Base-by-base conservation (phyloP, 495 filamentous ascomycete species). In the Cercophora samala region DNA sequence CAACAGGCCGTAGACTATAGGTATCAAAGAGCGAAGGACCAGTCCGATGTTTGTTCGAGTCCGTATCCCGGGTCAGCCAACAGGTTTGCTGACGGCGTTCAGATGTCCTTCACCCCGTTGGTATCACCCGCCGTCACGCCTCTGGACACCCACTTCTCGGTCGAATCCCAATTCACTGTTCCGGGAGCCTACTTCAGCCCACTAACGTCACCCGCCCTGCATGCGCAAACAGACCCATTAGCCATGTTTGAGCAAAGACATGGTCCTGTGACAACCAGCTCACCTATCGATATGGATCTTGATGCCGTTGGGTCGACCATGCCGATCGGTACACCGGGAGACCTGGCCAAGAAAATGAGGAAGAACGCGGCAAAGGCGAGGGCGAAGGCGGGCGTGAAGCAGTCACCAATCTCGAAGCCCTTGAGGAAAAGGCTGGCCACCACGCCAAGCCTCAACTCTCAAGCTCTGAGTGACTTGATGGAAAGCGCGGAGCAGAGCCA, bases 111-210 rank as follows among this genome's bases (percentile, higher is more conserved):
- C 77, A 99, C 95, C 6, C 95, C 95, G 9, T 86, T 99, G 29
- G 91, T 96, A 8, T 97, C 95, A 42, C 95, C 95, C 21, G 94
- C 93, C 3, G 94, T 97, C 71, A 97, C 94, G 11, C 94, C 95
- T 26, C 84, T 95, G 58, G 93, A 97, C 68, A 85, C 86, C 37
- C 90, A 93, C 73, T 96, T 96, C 76, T 83, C 87, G 56, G 78
- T 87, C 24, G 86, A 93, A 55, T 86, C 88, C 13, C 91, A 93
- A 66, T 97, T 92, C 74, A 87, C 89, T 15, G 87, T 93, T 15
- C 90, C 91, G 11, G 88, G 90, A n/a, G 91, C 93, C 55, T 93
- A 95, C 76, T 97, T 98, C 73, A 97, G 93, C 70, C 95, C 95
- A 5, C 81, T 99, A 56, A 96, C 91, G 1, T 97, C 95, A 24